Conservation (phyloP, 768 basidiomycete genomes). For the Tulasnella sp. region DNA sequence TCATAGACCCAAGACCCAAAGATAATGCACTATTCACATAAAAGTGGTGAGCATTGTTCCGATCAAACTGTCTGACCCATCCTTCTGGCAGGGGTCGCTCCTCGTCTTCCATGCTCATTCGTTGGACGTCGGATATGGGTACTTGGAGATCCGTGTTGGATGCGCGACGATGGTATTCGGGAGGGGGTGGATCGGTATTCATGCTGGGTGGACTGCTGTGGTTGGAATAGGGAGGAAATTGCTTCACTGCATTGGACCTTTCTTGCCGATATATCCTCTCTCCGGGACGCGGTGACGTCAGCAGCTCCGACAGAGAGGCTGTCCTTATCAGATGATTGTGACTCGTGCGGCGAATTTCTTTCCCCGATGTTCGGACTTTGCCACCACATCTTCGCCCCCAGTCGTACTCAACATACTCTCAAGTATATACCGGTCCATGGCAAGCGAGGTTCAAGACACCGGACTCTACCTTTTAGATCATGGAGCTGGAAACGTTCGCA, state of each 20-base stretch:
- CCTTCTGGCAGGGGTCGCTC: constrained; percentile 7
- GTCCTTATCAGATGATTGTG: no score
- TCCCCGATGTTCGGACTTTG: no score
- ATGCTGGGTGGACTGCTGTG: no score
- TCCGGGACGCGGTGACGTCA: no score
- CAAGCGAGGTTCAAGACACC: not conserved
- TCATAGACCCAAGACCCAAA: not conserved
- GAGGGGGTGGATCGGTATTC: constrained; percentile 2
- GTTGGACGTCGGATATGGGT: not conserved
- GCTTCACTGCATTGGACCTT: no score
- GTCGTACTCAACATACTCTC: no score
- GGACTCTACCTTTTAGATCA: constrained; percentile 86
- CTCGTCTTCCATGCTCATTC: constrained; percentile 18
- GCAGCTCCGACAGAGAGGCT: no score
- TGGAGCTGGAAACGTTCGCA: constrained; percentile 90
- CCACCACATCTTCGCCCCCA: no score
- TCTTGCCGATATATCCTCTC: no score
- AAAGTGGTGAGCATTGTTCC: constrained; percentile 25
- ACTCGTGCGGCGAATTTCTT: no score
- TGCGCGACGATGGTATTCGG: not conserved
- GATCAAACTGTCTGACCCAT: constrained; percentile 12
- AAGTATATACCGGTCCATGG: no score
- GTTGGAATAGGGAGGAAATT: no score
- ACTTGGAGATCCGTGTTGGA: constrained; percentile 10
- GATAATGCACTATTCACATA: constrained; percentile 31